Evolutionary conservation across 306 rosid species (phyloP).

Genomic region (Arachis stenosperma): DNA sequence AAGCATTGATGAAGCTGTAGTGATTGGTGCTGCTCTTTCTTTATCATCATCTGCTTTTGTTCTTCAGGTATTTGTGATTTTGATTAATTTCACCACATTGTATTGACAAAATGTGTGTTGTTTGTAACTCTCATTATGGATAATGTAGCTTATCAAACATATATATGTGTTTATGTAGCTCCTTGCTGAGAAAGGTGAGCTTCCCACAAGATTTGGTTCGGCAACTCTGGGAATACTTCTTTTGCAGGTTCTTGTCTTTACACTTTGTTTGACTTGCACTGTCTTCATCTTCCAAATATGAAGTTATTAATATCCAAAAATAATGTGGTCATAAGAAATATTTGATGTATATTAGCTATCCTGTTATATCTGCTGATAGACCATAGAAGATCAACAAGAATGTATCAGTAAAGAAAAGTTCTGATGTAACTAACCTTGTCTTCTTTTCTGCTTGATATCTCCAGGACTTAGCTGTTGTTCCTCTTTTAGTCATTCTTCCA

Average conservation of each 20-base stretch:
- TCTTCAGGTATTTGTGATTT: slow-evolving; percentile 71
- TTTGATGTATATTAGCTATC: slow-evolving; percentile 35
- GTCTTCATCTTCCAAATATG: slow-evolving; percentile 34
- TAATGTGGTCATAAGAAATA: background rate
- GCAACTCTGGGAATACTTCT: slow-evolving; percentile 98
- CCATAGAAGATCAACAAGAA: slow-evolving; percentile 30
- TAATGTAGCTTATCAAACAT: slow-evolving; percentile 45
- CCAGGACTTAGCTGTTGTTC: slow-evolving; percentile 99
- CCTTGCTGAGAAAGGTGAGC: slow-evolving; percentile 99
- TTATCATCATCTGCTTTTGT: slow-evolving; percentile 98
- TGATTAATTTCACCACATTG: slow-evolving; percentile 24
- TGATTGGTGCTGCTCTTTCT: slow-evolving; percentile 98
- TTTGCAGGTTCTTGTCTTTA: slow-evolving; percentile 69
- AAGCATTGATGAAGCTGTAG: slow-evolving; percentile 95
- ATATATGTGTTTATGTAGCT: slow-evolving; percentile 63
- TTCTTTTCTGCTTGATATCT: slow-evolving; percentile 50
- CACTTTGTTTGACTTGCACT: slow-evolving; percentile 35
- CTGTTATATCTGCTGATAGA: slow-evolving; percentile 44
- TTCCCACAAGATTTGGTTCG: slow-evolving; percentile 95
- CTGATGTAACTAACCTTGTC: slow-evolving; percentile 34
- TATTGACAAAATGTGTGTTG: slow-evolving; percentile 20
- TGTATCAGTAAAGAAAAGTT: slow-evolving; percentile 33
- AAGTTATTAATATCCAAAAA: background rate
- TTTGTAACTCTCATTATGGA: slow-evolving; percentile 25
- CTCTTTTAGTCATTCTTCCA: slow-evolving; percentile 96